phyloP scores from a whole-genome alignment of 495 filamentous ascomycete species.

The Bacidia gigantensis region DNA sequence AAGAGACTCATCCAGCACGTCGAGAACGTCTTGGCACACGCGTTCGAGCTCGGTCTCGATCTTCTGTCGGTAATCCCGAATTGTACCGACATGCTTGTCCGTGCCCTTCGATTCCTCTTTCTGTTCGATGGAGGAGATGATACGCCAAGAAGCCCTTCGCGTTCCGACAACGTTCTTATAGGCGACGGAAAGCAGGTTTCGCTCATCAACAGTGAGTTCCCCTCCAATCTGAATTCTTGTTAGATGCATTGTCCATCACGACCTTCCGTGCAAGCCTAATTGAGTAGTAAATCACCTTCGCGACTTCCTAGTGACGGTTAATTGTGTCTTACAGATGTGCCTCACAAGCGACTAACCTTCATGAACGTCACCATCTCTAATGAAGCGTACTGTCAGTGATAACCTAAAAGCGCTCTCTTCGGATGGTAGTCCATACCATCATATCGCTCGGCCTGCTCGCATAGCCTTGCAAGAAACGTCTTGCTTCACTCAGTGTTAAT shows the following conservation, averaged over 20 bases:
- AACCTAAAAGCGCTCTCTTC: neutral
- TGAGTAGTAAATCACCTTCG: slow-evolving; percentile 53
- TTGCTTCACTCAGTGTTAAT: slow-evolving; percentile 55
- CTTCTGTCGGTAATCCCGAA: slow-evolving; percentile 97
- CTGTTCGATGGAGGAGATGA: slow-evolving; percentile 99
- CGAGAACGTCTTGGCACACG: slow-evolving; percentile 96
- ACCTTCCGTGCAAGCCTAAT: neutral
- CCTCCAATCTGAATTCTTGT: slow-evolving; percentile 57
- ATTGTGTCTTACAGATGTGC: slow-evolving; percentile 14
- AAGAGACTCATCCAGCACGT: slow-evolving; percentile 86
- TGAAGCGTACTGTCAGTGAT: slow-evolving; percentile 7
- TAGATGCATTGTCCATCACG: neutral
- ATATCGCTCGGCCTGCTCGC: slow-evolving; percentile 99
- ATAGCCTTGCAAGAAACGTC: slow-evolving; percentile 98
- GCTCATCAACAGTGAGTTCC: slow-evolving; percentile 93
- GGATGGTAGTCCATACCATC: slow-evolving; percentile 54
- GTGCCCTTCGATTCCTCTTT: slow-evolving; percentile 99
- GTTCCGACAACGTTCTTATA: slow-evolving; percentile 99
- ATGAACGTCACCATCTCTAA: slow-evolving; percentile 98
- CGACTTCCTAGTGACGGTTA: slow-evolving; percentile 42
- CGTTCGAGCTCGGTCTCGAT: slow-evolving; percentile 96
- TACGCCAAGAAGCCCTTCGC: slow-evolving; percentile 97
- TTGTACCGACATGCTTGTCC: slow-evolving; percentile 90
- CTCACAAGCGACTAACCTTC: slow-evolving; percentile 53
- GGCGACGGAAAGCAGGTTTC: slow-evolving; percentile 95